These are phyloP conservation scores for Rhodotorula paludigena DNA, from an alignment of 768 basidiomycete species.

Conservation along the genomic window DNA sequence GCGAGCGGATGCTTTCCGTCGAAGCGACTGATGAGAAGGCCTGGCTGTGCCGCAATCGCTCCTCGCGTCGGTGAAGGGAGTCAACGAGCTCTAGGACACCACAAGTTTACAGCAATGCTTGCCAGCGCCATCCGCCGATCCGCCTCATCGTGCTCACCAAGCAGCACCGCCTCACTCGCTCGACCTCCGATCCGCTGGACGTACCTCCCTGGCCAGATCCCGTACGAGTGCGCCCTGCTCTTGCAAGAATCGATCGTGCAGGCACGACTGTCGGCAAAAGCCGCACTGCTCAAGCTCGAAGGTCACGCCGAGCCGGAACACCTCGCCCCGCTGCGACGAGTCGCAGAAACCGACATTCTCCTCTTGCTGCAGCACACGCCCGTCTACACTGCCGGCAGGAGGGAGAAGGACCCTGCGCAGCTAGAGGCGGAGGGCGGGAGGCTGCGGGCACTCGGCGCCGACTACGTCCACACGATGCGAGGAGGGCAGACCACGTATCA, in stretches of 20 bases:
- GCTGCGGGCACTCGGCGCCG: slow-evolving; percentile 73
- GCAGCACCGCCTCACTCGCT: not conserved
- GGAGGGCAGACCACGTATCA: slow-evolving; percentile 96
- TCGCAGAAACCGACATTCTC: slow-evolving; percentile 51
- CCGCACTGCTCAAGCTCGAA: not conserved
- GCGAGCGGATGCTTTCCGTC: no score
- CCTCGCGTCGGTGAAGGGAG: no score
- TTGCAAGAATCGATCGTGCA: slow-evolving; percentile 44
- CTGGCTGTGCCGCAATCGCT: no score
- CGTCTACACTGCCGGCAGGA: slow-evolving; percentile 88
- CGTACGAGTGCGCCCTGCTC: slow-evolving; percentile 43
- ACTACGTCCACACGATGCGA: slow-evolving; percentile 72
- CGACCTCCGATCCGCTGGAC: slow-evolving; percentile 29
- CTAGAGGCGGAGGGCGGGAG: slow-evolving; percentile 53
- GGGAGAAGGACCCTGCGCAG: slow-evolving; percentile 57
- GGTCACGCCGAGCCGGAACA: not conserved
- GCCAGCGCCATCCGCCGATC: not conserved
- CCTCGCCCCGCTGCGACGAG: slow-evolving; percentile 51
- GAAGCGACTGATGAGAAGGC: no score
- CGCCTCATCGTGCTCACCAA: not conserved
- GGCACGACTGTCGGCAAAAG: slow-evolving; percentile 20
- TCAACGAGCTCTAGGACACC: no score
- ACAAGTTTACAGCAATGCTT: not conserved
- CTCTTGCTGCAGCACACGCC: slow-evolving; percentile 84
- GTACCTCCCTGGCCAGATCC: slow-evolving; percentile 27